phyloP scores from a whole-genome alignment of 306 rosid genomes.

The Parietaria judaica region DNA sequence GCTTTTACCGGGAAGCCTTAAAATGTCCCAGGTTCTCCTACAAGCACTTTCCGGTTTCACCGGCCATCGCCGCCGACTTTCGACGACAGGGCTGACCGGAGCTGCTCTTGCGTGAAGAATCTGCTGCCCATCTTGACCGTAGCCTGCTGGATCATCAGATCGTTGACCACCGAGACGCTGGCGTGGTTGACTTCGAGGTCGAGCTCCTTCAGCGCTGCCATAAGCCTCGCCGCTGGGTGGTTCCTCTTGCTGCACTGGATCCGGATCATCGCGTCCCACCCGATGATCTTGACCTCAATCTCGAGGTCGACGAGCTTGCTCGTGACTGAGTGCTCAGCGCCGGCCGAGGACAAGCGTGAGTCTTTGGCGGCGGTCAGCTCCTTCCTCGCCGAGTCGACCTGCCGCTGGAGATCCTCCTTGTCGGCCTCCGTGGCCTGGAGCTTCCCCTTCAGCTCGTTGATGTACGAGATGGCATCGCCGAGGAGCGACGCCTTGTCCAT shows the following conservation, averaged over 20 bases:
- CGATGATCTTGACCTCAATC: conserved; percentile 81
- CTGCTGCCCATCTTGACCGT: conserved; percentile 87
- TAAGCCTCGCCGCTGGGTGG: conserved; percentile 81
- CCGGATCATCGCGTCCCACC: conserved; percentile 92
- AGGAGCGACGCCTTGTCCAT: conserved; percentile 97
- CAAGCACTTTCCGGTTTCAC: too few relatives aligned
- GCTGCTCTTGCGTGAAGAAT: conserved; percentile 86
- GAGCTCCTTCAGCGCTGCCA: conserved; percentile 82
- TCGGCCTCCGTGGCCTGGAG: conserved; percentile 49
- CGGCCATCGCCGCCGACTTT: conserved; percentile 20
- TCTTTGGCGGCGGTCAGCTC: conserved; percentile 26
- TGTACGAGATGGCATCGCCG: conserved; percentile 82
- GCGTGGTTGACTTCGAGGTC: conserved; percentile 94
- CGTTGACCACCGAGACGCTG: conserved; percentile 81
- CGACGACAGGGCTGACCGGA: conserved; percentile 49
- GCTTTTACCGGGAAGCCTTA: conserved; percentile 34
- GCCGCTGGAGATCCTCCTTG: conserved; percentile 55
- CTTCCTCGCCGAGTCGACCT: conserved; percentile 48
- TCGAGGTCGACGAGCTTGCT: conserved; percentile 46
- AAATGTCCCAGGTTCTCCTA: conserved; percentile 42
- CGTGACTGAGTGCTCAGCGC: conserved; percentile 18
- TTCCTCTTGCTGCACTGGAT: conserved; percentile 77
- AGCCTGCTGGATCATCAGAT: conserved; percentile 91
- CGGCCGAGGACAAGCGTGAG: conserved; percentile 23
- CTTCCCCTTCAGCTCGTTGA: conserved; percentile 68